Base-by-base conservation (phyloP, 2,329 filamentous ascomycete species). In the Hypoxylon rubiginosum region DNA sequence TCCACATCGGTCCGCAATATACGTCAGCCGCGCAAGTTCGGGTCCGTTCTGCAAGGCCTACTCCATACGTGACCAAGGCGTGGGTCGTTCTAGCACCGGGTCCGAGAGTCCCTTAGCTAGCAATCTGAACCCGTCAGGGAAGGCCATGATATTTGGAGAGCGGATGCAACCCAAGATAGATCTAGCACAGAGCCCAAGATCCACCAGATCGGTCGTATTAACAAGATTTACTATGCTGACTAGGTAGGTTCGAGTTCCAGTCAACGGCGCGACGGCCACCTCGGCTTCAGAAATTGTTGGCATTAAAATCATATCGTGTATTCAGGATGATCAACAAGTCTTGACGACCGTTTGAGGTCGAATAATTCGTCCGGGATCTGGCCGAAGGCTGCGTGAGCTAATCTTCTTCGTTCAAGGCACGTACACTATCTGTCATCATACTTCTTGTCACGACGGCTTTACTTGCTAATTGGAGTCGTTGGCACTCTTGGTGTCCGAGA, bases 1-100 rank as follows among this genome's bases (percentile, higher is more conserved):
- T 59, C 46, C 45, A 60, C 58, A 69, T 69, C 64, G 60, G 63
- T 13, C 63, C 60, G 60, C 21, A 32, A 51, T 51, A 48, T 60
- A 46, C 34, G 21, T 59, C 62, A 59, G 13, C 34, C 57, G 50
- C 39, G 54, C 39, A 49, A 58, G 45, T 32, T n/a, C 48, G 26
- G 53, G 21, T 41, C 43, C 28, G 43, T 54, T 50, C 19, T 39
- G 8, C 13, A 45, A 17, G 17, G 51, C n/a, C 11, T 50, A 48
- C 2, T n/a, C 49, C 61, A 59, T 51, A 48, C 19, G 32, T 34
- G 28, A 53, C 9, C 32, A 58, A 48, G 55, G 52, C 24, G 51
- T 55, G 48, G 30, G 13, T 24, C 15, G n/a, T 45, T 24, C 32
- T 21, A 53, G n/a, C n/a, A 24, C 10, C 3, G 19, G 46, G 30